Conservation (phyloP, 495 filamentous ascomycete genomes). For the Annulohypoxylon maeteangense region DNA sequence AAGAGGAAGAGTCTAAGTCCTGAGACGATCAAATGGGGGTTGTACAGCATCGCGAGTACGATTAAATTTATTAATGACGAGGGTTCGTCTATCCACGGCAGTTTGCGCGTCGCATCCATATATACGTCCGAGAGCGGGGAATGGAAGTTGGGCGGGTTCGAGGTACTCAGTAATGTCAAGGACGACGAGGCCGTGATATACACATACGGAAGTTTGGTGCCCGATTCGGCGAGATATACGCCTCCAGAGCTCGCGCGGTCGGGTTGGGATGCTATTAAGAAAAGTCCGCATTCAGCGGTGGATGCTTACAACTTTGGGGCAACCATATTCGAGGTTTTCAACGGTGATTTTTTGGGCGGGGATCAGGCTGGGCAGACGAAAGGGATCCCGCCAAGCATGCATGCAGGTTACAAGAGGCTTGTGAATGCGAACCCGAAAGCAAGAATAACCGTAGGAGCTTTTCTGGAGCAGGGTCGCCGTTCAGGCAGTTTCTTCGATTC, state of each 20-base stretch:
- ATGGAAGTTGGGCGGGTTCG: constrained; percentile 96
- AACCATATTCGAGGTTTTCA: constrained; percentile 90
- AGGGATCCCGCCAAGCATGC: constrained; percentile 86
- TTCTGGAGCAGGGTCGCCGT: constrained; percentile 88
- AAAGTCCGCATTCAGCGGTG: constrained; percentile 80
- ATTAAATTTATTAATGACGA: constrained; percentile 96
- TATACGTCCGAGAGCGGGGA: constrained; percentile 95
- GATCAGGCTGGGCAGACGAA: constrained; percentile 88
- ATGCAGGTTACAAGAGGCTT: constrained; percentile 87
- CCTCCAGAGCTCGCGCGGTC: constrained; percentile 86
- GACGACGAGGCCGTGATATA: constrained; percentile 94
- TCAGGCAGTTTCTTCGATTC: constrained; percentile 91
- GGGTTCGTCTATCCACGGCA: constrained; percentile 89
- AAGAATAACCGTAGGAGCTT: constrained; percentile 82
- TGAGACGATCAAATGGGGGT: constrained; percentile 95
- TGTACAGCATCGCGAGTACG: constrained; percentile 87
- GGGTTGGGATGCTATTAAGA: constrained; percentile 89
- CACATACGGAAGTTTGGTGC: constrained; percentile 85
- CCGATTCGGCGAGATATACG: constrained; percentile 81
- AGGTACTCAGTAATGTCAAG: constrained; percentile 92
- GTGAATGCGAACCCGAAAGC: constrained; percentile 89
- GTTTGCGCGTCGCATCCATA: constrained; percentile 82
- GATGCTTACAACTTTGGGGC: constrained; percentile 90
- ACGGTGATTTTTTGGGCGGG: constrained; percentile 74
- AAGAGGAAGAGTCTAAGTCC: constrained; percentile 82